Evolutionary conservation across 1,139 yeast species (phyloP).

Genomic region (Geotrichum reessii): DNA sequence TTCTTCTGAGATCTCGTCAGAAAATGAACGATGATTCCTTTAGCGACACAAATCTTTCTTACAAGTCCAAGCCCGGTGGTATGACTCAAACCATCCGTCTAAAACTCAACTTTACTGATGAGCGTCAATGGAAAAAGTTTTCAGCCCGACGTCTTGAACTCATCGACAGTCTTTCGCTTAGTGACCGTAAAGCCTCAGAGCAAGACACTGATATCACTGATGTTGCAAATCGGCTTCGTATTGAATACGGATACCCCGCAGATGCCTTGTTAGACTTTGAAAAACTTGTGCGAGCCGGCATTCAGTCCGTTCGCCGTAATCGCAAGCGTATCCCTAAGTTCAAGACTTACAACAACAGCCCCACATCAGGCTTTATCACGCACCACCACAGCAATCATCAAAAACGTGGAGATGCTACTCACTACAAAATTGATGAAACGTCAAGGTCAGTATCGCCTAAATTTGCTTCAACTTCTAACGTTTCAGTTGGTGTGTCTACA

Average conservation of each 20-base stretch:
- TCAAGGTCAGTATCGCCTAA: not conserved
- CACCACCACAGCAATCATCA: not conserved
- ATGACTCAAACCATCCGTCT: slow-evolving; percentile 74
- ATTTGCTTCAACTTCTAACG: not conserved
- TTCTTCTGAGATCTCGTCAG: not conserved
- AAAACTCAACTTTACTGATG: slow-evolving; percentile 71
- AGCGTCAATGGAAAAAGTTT: slow-evolving; percentile 78
- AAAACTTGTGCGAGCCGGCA: slow-evolving; percentile 84
- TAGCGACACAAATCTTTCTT: slow-evolving; percentile 10
- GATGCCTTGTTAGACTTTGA: slow-evolving; percentile 68
- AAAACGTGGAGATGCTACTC: not conserved
- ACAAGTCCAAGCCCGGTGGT: slow-evolving; percentile 39
- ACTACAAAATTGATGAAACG: not conserved
- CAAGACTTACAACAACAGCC: not conserved
- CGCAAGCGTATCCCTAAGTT: slow-evolving; percentile 47
- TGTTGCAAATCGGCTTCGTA: slow-evolving; percentile 69
- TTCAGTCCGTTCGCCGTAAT: slow-evolving; percentile 71
- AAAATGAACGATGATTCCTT: slow-evolving; percentile 6
- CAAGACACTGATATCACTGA: slow-evolving; percentile 74
- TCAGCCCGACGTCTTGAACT: slow-evolving; percentile 82
- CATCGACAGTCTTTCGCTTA: slow-evolving; percentile 72
- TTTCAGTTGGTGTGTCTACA: not conserved
- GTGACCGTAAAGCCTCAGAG: slow-evolving; percentile 81
- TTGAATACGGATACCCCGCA: slow-evolving; percentile 66
- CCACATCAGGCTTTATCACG: not conserved